Evolutionary conservation across 257 asterid species (phyloP), one percentile per base, ranked within the genome.

Genomic region (Ehretia macrophylla): DNA sequence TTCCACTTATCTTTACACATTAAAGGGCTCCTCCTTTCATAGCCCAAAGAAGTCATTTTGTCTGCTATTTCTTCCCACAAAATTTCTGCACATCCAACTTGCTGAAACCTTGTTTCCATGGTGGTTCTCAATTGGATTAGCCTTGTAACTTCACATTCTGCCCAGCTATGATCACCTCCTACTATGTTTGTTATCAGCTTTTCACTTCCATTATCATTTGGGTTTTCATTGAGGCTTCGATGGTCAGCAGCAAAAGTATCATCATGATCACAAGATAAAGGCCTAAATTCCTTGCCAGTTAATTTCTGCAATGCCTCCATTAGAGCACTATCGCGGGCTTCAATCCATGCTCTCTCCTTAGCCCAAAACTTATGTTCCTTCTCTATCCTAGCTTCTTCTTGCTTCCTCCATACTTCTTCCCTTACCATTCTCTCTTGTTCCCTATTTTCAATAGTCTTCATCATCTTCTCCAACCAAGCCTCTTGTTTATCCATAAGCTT

Each of bases 311-410:
- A 46, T 0, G 94, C 84, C 22, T 83, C 87, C 88, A 89, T 79
- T n/a, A 87, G 49, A 0, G 95, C 74, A 0, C 83, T 69, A 18
- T 89, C 96, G 0, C 95, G 81, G 0, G 88, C 85, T 75, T 83
- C 95, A 40, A 93, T 89, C 99, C 95, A 86, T 0, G 82, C 86
- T 19, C 95, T 78, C 65, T 89, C 97, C 12, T 59, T 69, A 8
- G 95, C 96, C 99, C 99, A 93, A 46, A 83, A 81, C 50, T 72
- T 78, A 21, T 87, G 94, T 64, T 87, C 94, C 16, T 81, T 73
- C 8, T 93, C 99, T 1, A 86, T 69, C 72, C 96, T 68, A 0
- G 58, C 86, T 0, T 79, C 75, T 14, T 89, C 94, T 68, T 86
- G 86, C 47, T 81, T 85, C 69, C 90, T 69, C 99, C 99, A 93